Evolutionary conservation across 805 yeast genomes (phyloP), one percentile per base, ranked within the genome.

Genomic region (Henningerozyma blattae): DNA sequence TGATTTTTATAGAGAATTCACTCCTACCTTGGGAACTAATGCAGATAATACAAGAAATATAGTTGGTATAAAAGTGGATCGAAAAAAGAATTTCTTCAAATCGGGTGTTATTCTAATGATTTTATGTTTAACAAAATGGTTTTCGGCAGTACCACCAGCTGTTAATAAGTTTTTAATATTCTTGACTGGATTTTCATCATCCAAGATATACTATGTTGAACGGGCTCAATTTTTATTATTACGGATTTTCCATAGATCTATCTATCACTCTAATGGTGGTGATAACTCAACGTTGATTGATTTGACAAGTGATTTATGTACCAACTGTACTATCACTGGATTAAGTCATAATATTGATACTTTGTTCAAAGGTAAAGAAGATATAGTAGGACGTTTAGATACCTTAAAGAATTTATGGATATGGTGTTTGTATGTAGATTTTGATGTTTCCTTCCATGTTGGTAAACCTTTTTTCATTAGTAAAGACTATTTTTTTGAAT

Each of bases 121-220:
- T 4, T 22, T 56, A 9, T 30, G 38, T 4, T 33, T 46, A 6
- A 42, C 39, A 3, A 34, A 40, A 19, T 54, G 31, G 30, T 36
- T 32, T 18, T 20, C 30, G 14, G 17, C 27, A 10, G 22, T 41
- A 1, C 60, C 60, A 5, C 24, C 29, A 1, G 28, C 47, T 3
- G 25, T 56, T 8, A 32, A 36, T n/a, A 30, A 35, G 15, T 48
- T 54, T 18, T 32, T 46, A 10, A 39, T 44, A 1, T 42, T 38
- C 30, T 27, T 57, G 22, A 36, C 41, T n/a, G 62, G 62, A 2
- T 42, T 47, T 15, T 27, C 44, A 5, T 42, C 54, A 5, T 45
- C 46, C 2, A 57, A 57, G 31, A 40, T 40, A 9, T 47, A 40
- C 34, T 56, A 39, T 28, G 20, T 54, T 5, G 61, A 57, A 32